A percentile compares a stretch with the other conserved stretches of the same genome.
phyloP scores from a whole-genome alignment of 2,329 filamentous ascomycete genomes.

The Apiospora koreana region DNA sequence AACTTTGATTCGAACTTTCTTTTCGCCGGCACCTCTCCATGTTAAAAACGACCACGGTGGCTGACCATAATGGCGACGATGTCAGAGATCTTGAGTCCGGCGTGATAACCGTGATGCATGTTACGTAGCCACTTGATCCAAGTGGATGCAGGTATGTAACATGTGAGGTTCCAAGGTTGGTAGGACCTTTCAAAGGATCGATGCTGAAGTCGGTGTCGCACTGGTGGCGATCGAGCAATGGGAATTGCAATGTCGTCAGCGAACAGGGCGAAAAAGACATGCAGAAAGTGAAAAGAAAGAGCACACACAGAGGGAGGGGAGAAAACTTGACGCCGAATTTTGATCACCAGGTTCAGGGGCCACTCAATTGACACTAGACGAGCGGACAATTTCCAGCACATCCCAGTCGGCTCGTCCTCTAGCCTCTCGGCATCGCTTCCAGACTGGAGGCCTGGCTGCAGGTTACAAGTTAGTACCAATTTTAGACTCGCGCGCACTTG shows the following conservation, averaged over 20 bases:
- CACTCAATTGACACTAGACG: constrained; percentile 5
- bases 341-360: constrained; percentile 1
- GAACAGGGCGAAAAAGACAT: background rate
- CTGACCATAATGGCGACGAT: background rate
- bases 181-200: background rate
- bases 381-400: constrained; percentile 1
- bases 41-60: background rate
- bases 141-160: background rate
- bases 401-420: background rate
- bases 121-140: background rate
- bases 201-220: background rate
- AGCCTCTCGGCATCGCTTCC: constrained; percentile 8
- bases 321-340: background rate
- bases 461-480: background rate
- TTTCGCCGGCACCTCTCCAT: background rate
- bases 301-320: background rate
- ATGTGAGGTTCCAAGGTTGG: background rate
- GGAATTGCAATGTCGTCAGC: background rate
- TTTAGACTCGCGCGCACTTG: background rate
- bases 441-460: background rate
- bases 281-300: background rate
- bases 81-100: background rate
- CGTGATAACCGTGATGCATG: background rate
- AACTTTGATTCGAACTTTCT: background rate
- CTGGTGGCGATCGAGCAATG: background rate